Percentiles rank a stretch among this genome's conserved stretches.
phyloP scores from a whole-genome alignment of 2,329 filamentous ascomycete genomes.

The Neofusicoccum umdonicola region DNA sequence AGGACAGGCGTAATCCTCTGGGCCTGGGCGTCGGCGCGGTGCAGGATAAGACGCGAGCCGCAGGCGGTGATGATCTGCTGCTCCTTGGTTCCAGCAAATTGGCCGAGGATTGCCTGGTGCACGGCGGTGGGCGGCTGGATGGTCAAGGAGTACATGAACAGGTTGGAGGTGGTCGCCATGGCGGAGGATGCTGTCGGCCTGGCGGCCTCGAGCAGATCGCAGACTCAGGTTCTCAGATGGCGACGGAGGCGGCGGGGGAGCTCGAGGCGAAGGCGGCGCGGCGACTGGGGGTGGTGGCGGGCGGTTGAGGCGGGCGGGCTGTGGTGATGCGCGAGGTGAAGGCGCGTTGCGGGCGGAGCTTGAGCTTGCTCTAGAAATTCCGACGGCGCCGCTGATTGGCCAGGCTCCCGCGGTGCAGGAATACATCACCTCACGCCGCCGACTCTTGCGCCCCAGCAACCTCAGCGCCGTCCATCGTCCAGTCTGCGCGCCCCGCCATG shows the following conservation, averaged over 20 bases:
- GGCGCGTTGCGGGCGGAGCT: conserved; percentile 11
- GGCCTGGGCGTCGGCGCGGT: conserved; percentile 80
- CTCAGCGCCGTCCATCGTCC: neutral
- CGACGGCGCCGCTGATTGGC: conserved; percentile 7
- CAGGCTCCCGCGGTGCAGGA: neutral
- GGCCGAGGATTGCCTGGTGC: conserved; percentile 86
- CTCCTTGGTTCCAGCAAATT: conserved; percentile 94
- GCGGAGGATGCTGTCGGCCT: conserved; percentile 36
- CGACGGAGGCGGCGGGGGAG: neutral
- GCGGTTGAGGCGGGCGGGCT: neutral
- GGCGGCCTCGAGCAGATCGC: conserved; percentile 19
- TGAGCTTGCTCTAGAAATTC: conserved; percentile 9
- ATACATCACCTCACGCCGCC: conserved; percentile 14
- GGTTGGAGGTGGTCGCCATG: conserved; percentile 97
- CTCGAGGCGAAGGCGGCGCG: neutral
- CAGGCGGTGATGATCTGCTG: conserved; percentile 95
- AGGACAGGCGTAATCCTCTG: conserved; percentile 83
- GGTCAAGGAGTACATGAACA: conserved; percentile 98
- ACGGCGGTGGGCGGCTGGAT: conserved; percentile 89
- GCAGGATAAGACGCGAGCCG: conserved; percentile 82
- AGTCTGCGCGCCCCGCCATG: conserved; percentile 27
- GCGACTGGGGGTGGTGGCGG: neutral
- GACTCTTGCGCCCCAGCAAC: neutral
- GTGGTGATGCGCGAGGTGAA: neutral
- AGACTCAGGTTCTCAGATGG: neutral